Evolutionary conservation across 495 filamentous ascomycete genomes (phyloP).

Genomic region (Usnea hakonensis): DNA sequence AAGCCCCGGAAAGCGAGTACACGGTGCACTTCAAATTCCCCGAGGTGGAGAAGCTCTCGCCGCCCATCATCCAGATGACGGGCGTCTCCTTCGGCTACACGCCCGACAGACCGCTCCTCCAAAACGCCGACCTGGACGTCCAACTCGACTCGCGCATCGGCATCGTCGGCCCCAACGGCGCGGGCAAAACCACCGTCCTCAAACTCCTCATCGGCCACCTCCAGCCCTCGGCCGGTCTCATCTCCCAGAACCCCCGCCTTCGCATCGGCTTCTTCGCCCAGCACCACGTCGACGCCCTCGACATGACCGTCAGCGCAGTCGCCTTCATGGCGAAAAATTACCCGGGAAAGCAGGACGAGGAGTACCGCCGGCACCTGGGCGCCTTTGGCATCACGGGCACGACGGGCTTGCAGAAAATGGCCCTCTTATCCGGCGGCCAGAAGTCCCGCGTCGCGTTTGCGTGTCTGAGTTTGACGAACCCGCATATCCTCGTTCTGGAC

Average conservation of each 20-base stretch:
- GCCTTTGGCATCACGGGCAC: conserved; percentile 98
- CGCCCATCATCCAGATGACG: conserved; percentile 96
- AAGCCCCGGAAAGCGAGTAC: conserved; percentile 89
- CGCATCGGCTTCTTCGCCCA: conserved; percentile 96
- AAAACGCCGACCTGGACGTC: conserved; percentile 86
- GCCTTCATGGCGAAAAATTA: conserved; percentile 92
- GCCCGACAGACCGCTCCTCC: conserved; percentile 69
- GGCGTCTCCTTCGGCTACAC: conserved; percentile 88
- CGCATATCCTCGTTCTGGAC: conserved; percentile 95
- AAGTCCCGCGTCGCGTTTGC: conserved; percentile 98
- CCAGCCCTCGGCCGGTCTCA: conserved; percentile 64
- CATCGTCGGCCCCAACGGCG: conserved; percentile 97
- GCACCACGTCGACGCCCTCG: conserved; percentile 95
- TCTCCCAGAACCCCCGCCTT: conserved; percentile 79
- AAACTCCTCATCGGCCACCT: conserved; percentile 90
- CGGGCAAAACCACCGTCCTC: conserved; percentile 94
- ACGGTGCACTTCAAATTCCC: conserved; percentile 96
- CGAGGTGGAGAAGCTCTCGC: conserved; percentile 93
- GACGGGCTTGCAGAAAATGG: conserved; percentile 96
- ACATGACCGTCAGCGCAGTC: conserved; percentile 80
- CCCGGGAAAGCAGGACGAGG: conserved; percentile 86
- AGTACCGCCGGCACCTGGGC: conserved; percentile 91
- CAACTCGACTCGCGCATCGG: conserved; percentile 97
- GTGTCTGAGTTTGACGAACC: conserved; percentile 83
- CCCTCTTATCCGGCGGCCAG: conserved; percentile 87